A percentile compares a stretch with the other conserved stretches of the same genome.
These are phyloP conservation scores for Seminavis robusta DNA, from an alignment of 108 stramenopile species.

Conservation along the genomic window DNA sequence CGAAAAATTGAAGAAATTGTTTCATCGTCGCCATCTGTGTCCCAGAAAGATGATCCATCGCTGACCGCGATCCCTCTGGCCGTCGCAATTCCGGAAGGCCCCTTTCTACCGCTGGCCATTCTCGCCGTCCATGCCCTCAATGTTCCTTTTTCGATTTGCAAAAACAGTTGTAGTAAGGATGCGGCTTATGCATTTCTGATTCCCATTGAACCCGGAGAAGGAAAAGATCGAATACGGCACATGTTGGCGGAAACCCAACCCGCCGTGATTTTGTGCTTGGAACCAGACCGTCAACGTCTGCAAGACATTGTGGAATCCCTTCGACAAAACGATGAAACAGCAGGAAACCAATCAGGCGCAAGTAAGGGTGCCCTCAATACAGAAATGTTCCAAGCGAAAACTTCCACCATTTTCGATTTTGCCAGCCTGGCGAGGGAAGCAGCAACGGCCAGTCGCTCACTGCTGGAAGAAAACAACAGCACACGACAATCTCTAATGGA, in stretches of 20 bases:
- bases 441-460: no score
- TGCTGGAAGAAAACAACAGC: no score
- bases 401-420: no score
- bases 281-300: no score
- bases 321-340: no score
- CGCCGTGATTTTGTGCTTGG: constrained; percentile 49
- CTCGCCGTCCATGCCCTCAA: constrained; percentile 64
- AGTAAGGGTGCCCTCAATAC: no score
- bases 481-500: no score
- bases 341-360: no score
- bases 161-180: neutral
- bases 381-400: no score
- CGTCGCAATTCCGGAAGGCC: constrained; percentile 82
- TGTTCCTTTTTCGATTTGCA: neutral
- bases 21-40: neutral
- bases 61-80: constrained; percentile 52
- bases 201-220: constrained; percentile 73
- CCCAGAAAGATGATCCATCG: no score
- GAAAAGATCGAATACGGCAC: constrained; percentile 51
- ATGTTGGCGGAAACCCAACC: constrained; percentile 61
- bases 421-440: no score
- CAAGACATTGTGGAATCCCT: no score
- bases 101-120: constrained; percentile 63
- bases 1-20: neutral
- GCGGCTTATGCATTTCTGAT: constrained; percentile 30